phyloP scores from a whole-genome alignment of 345 rosid species.

The Excoecaria agallocha region DNA sequence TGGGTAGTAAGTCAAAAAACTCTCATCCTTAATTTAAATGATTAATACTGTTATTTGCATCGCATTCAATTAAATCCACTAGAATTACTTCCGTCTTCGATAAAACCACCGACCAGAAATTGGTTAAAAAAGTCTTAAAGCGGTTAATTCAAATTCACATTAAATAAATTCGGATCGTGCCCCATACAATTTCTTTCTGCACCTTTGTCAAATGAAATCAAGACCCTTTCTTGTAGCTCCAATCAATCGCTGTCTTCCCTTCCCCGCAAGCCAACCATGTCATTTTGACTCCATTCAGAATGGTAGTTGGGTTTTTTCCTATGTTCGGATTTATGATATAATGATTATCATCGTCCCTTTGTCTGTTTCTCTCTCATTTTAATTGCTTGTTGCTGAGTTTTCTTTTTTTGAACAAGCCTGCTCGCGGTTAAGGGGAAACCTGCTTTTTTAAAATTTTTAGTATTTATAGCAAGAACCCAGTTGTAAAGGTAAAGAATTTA shows the following conservation, averaged over 20 bases:
- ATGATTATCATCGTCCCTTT: background rate
- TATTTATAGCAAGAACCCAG: background rate
- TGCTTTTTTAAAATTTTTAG: background rate
- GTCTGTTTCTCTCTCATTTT: background rate
- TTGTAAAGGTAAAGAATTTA: background rate
- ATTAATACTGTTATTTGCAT: too few relatives aligned
- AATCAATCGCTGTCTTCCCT: background rate
- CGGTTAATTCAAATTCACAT: background rate
- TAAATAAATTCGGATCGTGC: background rate
- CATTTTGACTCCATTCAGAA: constrained; percentile 8
- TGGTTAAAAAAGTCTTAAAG: background rate
- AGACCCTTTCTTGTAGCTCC: background rate
- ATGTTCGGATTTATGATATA: background rate
- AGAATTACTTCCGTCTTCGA: too few relatives aligned
- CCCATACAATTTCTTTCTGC: background rate
- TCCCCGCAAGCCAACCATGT: background rate
- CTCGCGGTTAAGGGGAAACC: too few relatives aligned
- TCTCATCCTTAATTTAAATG: too few relatives aligned
- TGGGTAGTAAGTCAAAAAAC: too few relatives aligned
- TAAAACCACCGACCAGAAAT: too few relatives aligned
- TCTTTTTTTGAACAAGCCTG: background rate
- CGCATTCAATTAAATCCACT: too few relatives aligned
- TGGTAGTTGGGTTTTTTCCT: background rate
- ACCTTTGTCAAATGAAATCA: background rate
- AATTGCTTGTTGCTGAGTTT: background rate